A percentile compares a stretch with the other conserved stretches of the same genome.
Evolutionary conservation across 1,284 basidiomycete species (phyloP).

Genomic region (Polyporus tsugae): DNA sequence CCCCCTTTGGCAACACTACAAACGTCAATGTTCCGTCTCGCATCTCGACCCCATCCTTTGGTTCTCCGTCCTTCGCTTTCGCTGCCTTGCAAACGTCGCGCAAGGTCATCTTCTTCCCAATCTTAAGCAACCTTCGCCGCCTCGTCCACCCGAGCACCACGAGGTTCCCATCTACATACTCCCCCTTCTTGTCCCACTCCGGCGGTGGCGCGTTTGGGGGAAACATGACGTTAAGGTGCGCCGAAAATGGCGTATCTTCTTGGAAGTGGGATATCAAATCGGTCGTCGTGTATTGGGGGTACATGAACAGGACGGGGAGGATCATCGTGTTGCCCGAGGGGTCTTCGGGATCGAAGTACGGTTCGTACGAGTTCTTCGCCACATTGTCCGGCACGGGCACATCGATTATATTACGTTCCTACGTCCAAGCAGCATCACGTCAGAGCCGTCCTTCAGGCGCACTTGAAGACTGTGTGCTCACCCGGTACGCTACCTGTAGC

Average conservation of each 20-base stretch:
- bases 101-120: slow-evolving; percentile 90
- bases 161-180: slow-evolving; percentile 76
- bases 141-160: slow-evolving; percentile 88
- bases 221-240: slow-evolving; percentile 87
- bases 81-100: slow-evolving; percentile 77
- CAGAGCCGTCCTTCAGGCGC: neutral
- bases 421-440: slow-evolving; percentile 19
- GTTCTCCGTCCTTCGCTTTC: slow-evolving; percentile 64
- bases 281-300: slow-evolving; percentile 89
- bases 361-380: slow-evolving; percentile 60
- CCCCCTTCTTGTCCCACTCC: slow-evolving; percentile 80
- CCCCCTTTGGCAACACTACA: slow-evolving; percentile 85
- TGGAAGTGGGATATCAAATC: slow-evolving; percentile 90
- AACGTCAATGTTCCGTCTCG: slow-evolving; percentile 90
- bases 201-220: slow-evolving; percentile 69
- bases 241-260: slow-evolving; percentile 85
- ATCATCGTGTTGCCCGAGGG: slow-evolving; percentile 67
- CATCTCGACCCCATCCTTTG: slow-evolving; percentile 84
- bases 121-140: slow-evolving; percentile 81
- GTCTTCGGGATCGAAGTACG: slow-evolving; percentile 71
- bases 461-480: slow-evolving; percentile 40
- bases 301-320: slow-evolving; percentile 91
- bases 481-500: slow-evolving; percentile 67
- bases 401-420: slow-evolving; percentile 74
- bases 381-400: slow-evolving; percentile 67